Evolutionary conservation across 2,329 filamentous ascomycete genomes (phyloP).

Genomic region (Thielaviopsis euricoi): DNA sequence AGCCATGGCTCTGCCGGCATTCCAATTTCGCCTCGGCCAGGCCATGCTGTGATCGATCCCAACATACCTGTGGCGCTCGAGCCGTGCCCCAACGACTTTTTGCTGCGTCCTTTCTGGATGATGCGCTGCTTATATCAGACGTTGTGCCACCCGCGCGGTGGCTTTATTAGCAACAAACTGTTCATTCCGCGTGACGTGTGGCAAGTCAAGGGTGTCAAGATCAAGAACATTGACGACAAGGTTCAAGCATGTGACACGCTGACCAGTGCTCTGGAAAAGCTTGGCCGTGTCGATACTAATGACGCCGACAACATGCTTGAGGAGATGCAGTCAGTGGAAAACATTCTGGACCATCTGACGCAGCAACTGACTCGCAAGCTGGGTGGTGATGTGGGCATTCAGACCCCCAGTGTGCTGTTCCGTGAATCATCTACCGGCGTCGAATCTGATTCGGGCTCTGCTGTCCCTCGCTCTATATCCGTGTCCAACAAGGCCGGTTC

Average conservation of each 20-base stretch:
- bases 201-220: slow-evolving; percentile 83
- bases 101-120: slow-evolving; percentile 93
- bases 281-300: slow-evolving; percentile 68
- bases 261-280: slow-evolving; percentile 71
- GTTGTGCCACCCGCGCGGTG: slow-evolving; percentile 76
- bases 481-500: slow-evolving; percentile 45
- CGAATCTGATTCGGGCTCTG: slow-evolving; percentile 26
- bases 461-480: slow-evolving; percentile 39
- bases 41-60: slow-evolving; percentile 40
- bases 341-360: slow-evolving; percentile 74
- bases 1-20: neutral
- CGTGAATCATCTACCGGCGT: slow-evolving; percentile 42
- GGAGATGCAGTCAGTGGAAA: slow-evolving; percentile 83
- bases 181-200: slow-evolving; percentile 89
- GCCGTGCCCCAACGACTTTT: slow-evolving; percentile 73
- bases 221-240: slow-evolving; percentile 87
- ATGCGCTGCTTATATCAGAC: slow-evolving; percentile 92
- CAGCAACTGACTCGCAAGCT: slow-evolving; percentile 61
- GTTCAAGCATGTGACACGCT: slow-evolving; percentile 79
- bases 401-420: slow-evolving; percentile 57
- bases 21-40: slow-evolving; percentile 32
- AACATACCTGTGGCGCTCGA: slow-evolving; percentile 60
- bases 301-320: slow-evolving; percentile 86
- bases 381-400: slow-evolving; percentile 81
- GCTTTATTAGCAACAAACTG: slow-evolving; percentile 78